These are phyloP conservation scores for Aspergillaceae sp. DNA, from an alignment of 2,329 filamentous ascomycete genomes.

Conservation along the genomic window DNA sequence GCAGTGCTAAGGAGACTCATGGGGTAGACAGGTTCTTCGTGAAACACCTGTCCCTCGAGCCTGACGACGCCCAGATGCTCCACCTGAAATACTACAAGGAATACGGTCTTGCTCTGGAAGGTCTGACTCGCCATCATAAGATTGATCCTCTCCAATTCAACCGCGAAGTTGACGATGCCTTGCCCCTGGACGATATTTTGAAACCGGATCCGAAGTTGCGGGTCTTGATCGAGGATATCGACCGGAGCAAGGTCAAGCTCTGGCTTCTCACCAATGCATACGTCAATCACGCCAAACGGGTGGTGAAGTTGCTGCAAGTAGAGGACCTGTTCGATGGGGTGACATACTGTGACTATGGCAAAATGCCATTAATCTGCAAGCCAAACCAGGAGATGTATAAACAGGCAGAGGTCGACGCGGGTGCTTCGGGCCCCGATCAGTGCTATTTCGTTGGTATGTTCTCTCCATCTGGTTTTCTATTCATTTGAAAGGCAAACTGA, in stretches of 20 bases:
- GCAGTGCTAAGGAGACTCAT: not conserved
- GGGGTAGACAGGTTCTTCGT: slow-evolving; percentile 50
- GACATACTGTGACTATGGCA: slow-evolving; percentile 84
- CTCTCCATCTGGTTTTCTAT: not conserved
- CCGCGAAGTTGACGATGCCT: slow-evolving; percentile 82
- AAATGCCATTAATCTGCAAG: slow-evolving; percentile 72
- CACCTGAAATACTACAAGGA: slow-evolving; percentile 90
- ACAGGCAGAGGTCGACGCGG: slow-evolving; percentile 82
- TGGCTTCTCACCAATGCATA: slow-evolving; percentile 99
- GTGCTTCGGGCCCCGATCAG: slow-evolving; percentile 55
- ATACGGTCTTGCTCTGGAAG: slow-evolving; percentile 96
- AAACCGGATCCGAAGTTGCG: slow-evolving; percentile 68
- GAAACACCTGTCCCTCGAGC: slow-evolving; percentile 62
- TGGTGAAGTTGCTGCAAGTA: slow-evolving; percentile 69
- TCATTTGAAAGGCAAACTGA: slow-evolving; percentile 5
- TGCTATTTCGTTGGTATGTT: slow-evolving; percentile 88
- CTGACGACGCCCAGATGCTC: slow-evolving; percentile 72
- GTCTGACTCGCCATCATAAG: slow-evolving; percentile 84
- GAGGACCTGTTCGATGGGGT: slow-evolving; percentile 91
- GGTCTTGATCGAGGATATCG: slow-evolving; percentile 69
- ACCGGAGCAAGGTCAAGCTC: slow-evolving; percentile 70
- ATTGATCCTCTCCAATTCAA: slow-evolving; percentile 96
- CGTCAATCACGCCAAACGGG: slow-evolving; percentile 72
- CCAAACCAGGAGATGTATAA: slow-evolving; percentile 72
- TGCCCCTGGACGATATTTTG: slow-evolving; percentile 79